A percentile compares a stretch with the other conserved stretches of the same genome.
Conservation (phyloP, 2,329 filamentous ascomycete species). For the Cladorrhinum sp. region DNA sequence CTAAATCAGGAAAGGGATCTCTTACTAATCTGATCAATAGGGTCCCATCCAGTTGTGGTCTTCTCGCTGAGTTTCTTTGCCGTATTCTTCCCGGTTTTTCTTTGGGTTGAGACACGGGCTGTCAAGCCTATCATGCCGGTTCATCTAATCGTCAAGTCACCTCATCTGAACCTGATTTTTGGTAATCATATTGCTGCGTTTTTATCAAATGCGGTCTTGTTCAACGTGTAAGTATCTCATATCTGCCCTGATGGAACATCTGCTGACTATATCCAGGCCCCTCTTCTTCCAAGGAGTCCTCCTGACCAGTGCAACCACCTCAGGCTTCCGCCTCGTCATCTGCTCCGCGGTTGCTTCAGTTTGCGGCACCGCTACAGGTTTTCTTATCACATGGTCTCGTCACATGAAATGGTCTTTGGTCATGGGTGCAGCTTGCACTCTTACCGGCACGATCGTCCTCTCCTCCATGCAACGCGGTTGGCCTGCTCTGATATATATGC, state of each 20-base stretch:
- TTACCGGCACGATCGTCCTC: constrained; percentile 52
- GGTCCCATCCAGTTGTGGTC: constrained; percentile 59
- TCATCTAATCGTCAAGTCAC: constrained; percentile 46
- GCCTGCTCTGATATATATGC: constrained; percentile 51
- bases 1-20: no score
- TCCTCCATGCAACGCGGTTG: constrained; percentile 49
- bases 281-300: constrained; percentile 76
- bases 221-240: constrained; percentile 50
- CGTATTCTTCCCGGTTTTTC: constrained; percentile 48
- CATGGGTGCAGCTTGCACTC: constrained; percentile 45
- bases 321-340: constrained; percentile 68
- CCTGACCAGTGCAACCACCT: constrained; percentile 64
- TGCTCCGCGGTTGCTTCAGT: constrained; percentile 56
- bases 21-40: neutral
- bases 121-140: constrained; percentile 60
- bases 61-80: constrained; percentile 47
- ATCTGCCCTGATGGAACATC: neutral
- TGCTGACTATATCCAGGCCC: constrained; percentile 45
- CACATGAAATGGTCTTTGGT: constrained; percentile 59
- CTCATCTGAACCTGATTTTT: constrained; percentile 57
- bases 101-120: constrained; percentile 51
- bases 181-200: constrained; percentile 52
- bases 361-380: constrained; percentile 56
- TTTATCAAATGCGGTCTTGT: constrained; percentile 54
- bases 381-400: constrained; percentile 59